Base-by-base conservation (phyloP, 768 basidiomycete species). In the Leccinum fibrillosum region DNA sequence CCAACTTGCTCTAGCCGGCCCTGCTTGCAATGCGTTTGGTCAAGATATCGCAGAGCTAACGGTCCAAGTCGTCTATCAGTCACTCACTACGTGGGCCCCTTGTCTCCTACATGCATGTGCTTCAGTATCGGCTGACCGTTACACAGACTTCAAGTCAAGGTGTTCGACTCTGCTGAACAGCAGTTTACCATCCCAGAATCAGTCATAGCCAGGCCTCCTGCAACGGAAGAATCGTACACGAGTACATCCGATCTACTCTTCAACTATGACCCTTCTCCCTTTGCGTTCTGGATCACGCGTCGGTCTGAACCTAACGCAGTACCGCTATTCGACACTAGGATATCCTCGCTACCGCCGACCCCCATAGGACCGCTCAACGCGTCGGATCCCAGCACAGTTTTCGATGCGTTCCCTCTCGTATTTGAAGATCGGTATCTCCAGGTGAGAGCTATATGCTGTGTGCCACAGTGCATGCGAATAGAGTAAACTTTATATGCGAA, bases 371-470 rank as follows among this genome's bases (percentile, higher is more conserved):
- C 86, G 10, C 70, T 81, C 12, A 80, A 82, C 44, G 47, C 76
- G 0, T 69, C 66, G 3, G 82, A 85, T 61, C 76, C 77, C 52
- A 78, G 77, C 13, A 84, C 84, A 0, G 78, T 78, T 2, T 74
- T 90, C 19, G 78, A 84, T 45, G 84, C 80, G 0, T 88, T 89
- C 63, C 81, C 84, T 1, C 75, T 92, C 2, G 78, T 92, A 19
- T 90, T 91, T 64, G 89, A 91, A 63, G 83, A 91, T 58, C 86
- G 86, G 63, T 91, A 90, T 66, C 76, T 92, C 13, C 88, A 90
- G 78, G 82, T 84, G 53, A 34, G 47, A 25, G 30, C 17, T 25
- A 19, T 13, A 2, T 32, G 19, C 9, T 13, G 25, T 39, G 34
- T 35, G 12, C 32, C 32, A 34, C 30, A 32, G 30, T 30, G 58